Evolutionary conservation across 2,329 filamentous ascomycete genomes (phyloP), one percentile per base, ranked within the genome.

Genomic region (Epichloe typhina): DNA sequence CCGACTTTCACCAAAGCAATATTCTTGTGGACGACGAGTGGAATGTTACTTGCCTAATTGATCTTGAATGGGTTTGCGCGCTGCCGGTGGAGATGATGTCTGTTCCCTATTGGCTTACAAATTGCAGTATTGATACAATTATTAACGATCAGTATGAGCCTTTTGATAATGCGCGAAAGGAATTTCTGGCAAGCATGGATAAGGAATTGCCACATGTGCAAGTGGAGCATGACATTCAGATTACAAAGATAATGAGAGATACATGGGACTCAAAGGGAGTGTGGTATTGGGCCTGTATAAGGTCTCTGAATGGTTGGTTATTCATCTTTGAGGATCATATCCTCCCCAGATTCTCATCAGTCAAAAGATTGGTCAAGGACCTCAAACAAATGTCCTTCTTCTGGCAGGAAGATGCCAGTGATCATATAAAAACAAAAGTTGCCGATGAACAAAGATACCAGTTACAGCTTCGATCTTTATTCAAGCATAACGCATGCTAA

Each of bases 11-110:
- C 56, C 53, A 50, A 39, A 64, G 62, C 49, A 67, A 67, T 47
- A 63, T 68, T 39, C 62, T 66, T 37, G 62, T 67, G 6, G 63
- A 67, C 47, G 51, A 62, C 44, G 49, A 65, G 38, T 64, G 61
- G 62, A 65, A 67, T 39, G 54, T 66, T 36, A 63, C 58, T 15
- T 58, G 56, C 49, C 45, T 66, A 7, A 60, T 68, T 15, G 63
- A 68, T 49, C 59, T 62, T 44, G 64, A 67, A 54, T 68, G 60
- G 64, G 54, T 63, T 23, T 64, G 57, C 54, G 53, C 61, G 9
- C 57, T 61, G 26, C 62, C 63, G 39, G 49, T 53, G 9, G 63
- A 67, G 40, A 64, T 63, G 60, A 44, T 66, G 49, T 45, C 50
- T 4, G 58, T 63, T 5, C 62, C 61, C 3, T 63, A 62, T 54